A percentile compares a stretch with the other conserved stretches of the same genome.
Conservation (phyloP, 2,329 filamentous ascomycete species). For the Xylariomycetidae sp. region DNA sequence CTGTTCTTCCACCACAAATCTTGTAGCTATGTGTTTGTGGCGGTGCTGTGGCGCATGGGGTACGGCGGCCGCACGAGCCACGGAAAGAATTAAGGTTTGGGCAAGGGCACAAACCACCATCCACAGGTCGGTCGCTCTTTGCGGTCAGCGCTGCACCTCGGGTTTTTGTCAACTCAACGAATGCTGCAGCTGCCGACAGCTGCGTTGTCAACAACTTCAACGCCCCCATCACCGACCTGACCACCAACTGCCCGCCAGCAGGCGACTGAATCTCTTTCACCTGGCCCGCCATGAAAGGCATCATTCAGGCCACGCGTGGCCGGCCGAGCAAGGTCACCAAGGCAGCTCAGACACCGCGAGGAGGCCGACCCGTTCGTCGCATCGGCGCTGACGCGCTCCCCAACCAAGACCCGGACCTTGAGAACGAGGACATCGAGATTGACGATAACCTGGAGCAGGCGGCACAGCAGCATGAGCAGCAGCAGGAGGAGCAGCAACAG, state of each 20-base stretch:
- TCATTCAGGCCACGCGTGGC: slow-evolving; percentile 30
- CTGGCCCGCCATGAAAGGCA: slow-evolving; percentile 29
- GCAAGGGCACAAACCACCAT: too few relatives aligned
- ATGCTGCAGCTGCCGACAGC: slow-evolving; percentile 30
- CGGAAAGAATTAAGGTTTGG: too few relatives aligned
- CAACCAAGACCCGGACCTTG: slow-evolving; percentile 27
- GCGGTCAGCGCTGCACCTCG: too few relatives aligned
- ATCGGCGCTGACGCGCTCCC: slow-evolving; percentile 24
- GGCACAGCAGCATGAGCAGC: slow-evolving; percentile 17
- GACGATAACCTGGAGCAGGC: slow-evolving; percentile 16
- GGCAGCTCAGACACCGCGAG: slow-evolving; percentile 22
- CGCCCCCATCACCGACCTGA: slow-evolving; percentile 20
- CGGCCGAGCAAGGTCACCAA: slow-evolving; percentile 41
- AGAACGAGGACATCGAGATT: slow-evolving; percentile 18
- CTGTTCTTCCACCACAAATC: too few relatives aligned
- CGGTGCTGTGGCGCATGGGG: too few relatives aligned
- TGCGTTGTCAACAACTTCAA: slow-evolving; percentile 15
- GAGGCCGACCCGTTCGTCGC: slow-evolving; percentile 22
- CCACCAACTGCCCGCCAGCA: slow-evolving; percentile 29
- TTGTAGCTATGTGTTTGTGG: too few relatives aligned
- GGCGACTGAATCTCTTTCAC: slow-evolving; percentile 20
- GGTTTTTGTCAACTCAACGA: too few relatives aligned
- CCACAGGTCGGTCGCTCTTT: too few relatives aligned
- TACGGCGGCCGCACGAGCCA: too few relatives aligned
- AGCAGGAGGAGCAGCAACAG: slow-evolving; percentile 17